phyloP scores from a whole-genome alignment of 176 grass and related monocot species.

The Metroxylon sagu region DNA sequence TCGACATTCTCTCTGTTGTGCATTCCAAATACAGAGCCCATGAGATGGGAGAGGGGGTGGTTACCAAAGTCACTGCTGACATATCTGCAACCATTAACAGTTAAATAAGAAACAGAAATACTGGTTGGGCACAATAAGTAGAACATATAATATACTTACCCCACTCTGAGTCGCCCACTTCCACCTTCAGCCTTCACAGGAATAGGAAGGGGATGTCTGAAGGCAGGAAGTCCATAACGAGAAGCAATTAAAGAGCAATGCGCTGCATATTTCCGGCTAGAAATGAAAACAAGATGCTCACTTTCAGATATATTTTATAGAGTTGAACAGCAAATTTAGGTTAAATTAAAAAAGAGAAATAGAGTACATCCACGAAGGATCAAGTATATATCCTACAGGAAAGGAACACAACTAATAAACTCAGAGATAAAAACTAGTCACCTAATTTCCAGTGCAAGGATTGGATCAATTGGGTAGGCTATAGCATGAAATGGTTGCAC shows the following conservation, averaged over 20 bases:
- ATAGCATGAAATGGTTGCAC: conserved; percentile 98
- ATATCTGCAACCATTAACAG: conserved; percentile 37
- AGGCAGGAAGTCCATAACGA: conserved; percentile 55
- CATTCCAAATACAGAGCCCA: conserved; percentile 95
- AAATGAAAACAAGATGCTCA: background rate
- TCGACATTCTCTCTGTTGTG: conserved; percentile 63
- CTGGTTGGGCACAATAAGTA: too few species aligned
- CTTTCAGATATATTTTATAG: too few species aligned
- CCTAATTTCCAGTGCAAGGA: conserved; percentile 89
- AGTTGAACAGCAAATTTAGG: too few species aligned
- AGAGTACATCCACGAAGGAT: too few species aligned
- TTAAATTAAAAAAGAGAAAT: too few species aligned
- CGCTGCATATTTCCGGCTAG: conserved; percentile 68
- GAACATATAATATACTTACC: conserved; percentile 32
- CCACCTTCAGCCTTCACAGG: conserved; percentile 48
- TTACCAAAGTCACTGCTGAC: conserved; percentile 92
- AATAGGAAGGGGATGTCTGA: conserved; percentile 51
- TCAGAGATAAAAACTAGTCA: background rate
- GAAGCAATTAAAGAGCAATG: conserved; percentile 79
- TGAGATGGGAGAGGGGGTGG: conserved; percentile 89
- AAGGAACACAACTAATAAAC: background rate
- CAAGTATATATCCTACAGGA: background rate
- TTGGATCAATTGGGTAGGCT: conserved; percentile 72
- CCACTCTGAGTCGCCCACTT: conserved; percentile 59
- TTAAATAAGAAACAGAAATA: too few species aligned